These are phyloP conservation scores for Sporothrix pseudoabietina DNA, from an alignment of 2,329 filamentous ascomycete species.

Conservation along the genomic window DNA sequence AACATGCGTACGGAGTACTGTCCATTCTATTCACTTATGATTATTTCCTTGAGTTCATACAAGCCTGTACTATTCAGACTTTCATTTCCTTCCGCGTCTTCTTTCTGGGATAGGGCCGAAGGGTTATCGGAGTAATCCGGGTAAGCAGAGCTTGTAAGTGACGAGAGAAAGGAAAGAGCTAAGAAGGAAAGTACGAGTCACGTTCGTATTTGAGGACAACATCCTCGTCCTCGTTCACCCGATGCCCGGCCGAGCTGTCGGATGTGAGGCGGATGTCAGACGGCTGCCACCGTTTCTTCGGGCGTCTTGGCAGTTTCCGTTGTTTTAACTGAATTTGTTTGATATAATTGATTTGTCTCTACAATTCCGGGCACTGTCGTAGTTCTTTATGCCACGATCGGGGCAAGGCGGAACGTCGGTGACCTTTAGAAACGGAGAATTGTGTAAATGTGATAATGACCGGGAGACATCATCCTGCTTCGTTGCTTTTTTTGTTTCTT, in stretches of 20 bases:
- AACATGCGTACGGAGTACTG: background rate
- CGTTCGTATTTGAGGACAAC: background rate
- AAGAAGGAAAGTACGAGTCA: background rate
- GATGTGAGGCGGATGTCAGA: background rate
- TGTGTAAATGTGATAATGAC: background rate
- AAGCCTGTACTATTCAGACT: background rate
- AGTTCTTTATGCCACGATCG: background rate
- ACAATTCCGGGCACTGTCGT: background rate
- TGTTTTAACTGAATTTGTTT: background rate
- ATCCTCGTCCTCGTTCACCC: background rate
- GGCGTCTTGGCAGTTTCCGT: background rate
- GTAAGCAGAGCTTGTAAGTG: background rate
- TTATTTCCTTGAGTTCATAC: background rate
- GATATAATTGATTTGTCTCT: background rate
- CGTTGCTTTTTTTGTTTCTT: background rate
- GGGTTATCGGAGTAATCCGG: background rate
- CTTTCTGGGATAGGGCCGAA: background rate
- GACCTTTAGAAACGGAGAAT: too few species aligned
- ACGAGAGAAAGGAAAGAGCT: background rate
- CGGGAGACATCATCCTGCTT: background rate
- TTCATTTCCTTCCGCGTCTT: background rate
- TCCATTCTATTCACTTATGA: background rate
- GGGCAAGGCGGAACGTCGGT: background rate
- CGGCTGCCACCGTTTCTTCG: background rate
- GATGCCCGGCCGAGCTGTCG: background rate